These are phyloP conservation scores for Acer yangbiense DNA, from an alignment of 345 rosid species.

Conservation along the genomic window DNA sequence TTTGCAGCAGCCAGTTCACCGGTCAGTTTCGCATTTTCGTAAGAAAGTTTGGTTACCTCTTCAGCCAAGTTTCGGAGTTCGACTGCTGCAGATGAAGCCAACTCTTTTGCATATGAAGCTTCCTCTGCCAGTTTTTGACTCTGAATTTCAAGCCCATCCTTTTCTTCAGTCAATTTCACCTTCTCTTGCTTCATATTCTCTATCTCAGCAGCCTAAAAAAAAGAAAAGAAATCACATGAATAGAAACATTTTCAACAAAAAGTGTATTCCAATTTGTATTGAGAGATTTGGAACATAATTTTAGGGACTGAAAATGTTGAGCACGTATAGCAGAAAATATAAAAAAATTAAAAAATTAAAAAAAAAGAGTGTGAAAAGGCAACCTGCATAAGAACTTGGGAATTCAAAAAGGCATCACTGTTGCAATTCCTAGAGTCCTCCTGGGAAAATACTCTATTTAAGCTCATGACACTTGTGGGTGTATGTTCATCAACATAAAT, in stretches of 20 bases:
- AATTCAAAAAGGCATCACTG: constrained; percentile 33
- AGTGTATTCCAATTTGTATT: not conserved
- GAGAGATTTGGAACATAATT: not conserved
- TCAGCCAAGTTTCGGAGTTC: constrained; percentile 68
- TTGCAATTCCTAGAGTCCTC: constrained; percentile 60
- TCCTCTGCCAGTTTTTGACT: constrained; percentile 59
- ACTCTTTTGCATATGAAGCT: constrained; percentile 73
- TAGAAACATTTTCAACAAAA: not conserved
- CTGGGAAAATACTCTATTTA: constrained; percentile 62
- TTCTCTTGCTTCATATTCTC: constrained; percentile 61
- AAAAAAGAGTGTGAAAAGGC: constrained; percentile 6
- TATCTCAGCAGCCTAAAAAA: constrained; percentile 54
- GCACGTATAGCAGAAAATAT: constrained; percentile 1
- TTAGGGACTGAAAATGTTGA: constrained; percentile 13
- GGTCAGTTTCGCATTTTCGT: constrained; percentile 59
- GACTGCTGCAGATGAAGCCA: constrained; percentile 71
- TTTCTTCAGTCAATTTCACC: constrained; percentile 48
- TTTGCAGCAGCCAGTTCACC: constrained; percentile 50
- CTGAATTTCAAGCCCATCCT: constrained; percentile 58
- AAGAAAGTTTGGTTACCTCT: constrained; percentile 72
- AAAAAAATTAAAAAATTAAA: not conserved
- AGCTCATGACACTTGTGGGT: constrained; percentile 62
- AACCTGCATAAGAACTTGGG: constrained; percentile 57
- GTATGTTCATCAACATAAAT: constrained; percentile 47
- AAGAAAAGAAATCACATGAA: constrained; percentile 10